Evolutionary conservation across 106 monocot genomes (phyloP).

Genomic region (Dendrobium officinale): DNA sequence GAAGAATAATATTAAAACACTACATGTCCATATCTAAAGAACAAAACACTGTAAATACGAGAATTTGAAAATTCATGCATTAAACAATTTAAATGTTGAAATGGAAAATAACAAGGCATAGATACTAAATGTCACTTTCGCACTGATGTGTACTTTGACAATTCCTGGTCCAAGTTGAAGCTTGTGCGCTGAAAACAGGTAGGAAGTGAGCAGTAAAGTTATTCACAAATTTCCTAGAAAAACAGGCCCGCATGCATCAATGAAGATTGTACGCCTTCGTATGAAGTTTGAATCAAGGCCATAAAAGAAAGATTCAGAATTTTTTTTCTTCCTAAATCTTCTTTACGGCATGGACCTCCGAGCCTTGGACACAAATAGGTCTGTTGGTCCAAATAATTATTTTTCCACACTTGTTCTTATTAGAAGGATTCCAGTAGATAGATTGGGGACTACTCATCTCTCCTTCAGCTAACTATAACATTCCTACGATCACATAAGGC

Average conservation of each 20-base stretch:
- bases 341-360: background rate
- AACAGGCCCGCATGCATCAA: background rate
- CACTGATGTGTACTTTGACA: background rate
- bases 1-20: background rate
- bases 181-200: background rate
- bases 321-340: background rate
- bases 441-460: background rate
- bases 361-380: background rate
- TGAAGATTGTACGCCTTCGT: background rate
- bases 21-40: background rate
- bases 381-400: background rate
- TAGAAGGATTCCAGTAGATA: background rate
- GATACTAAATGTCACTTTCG: background rate
- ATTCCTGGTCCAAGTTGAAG: background rate
- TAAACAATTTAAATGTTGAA: background rate
- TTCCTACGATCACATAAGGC: background rate
- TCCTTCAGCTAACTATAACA: background rate
- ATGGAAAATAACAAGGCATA: background rate
- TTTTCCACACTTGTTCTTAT: background rate
- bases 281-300: background rate
- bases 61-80: slow-evolving; percentile 1
- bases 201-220: background rate
- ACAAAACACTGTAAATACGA: background rate
- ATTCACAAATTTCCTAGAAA: background rate
- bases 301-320: background rate